Percentiles rank a stretch among this genome's conserved stretches.
phyloP scores from a whole-genome alignment of 305 asterid species.

The Fraxinus ornus region DNA sequence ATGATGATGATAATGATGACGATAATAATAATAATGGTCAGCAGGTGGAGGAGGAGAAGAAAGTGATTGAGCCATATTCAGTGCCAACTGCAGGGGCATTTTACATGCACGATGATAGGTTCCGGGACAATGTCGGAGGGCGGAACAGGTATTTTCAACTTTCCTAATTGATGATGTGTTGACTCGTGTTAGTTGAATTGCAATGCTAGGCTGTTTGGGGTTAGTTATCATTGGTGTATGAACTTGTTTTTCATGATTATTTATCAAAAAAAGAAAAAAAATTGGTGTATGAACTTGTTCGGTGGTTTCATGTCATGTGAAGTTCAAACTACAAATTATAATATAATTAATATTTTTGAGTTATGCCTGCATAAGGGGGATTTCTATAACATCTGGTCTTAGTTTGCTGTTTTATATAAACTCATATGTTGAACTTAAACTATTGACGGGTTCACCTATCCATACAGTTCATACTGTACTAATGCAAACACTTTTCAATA shows the following conservation, averaged over 20 bases:
- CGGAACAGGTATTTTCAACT: conserved; percentile 58
- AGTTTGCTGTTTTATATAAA: not conserved
- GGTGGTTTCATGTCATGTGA: not conserved
- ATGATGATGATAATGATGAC: not conserved
- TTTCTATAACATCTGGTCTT: not conserved
- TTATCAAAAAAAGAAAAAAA: too few species aligned
- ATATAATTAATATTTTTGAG: not conserved
- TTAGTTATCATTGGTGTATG: not conserved
- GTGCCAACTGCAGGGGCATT: conserved; percentile 99
- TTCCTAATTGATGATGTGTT: conserved; percentile 7
- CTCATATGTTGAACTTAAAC: not conserved
- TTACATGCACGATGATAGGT: conserved; percentile 98
- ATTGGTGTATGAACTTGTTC: not conserved
- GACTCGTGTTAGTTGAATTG: conserved; percentile 7
- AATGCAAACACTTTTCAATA: not conserved
- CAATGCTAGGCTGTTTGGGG: conserved; percentile 10
- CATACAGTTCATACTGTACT: not conserved
- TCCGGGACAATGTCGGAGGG: conserved; percentile 77
- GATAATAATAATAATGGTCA: conserved; percentile 28
- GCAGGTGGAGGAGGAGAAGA: conserved; percentile 56
- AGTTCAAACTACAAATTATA: not conserved
- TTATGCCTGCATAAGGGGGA: not conserved
- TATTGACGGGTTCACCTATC: not conserved
- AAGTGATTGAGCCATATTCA: conserved; percentile 78
- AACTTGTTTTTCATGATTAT: not conserved